These are phyloP conservation scores for Berberis thunbergii DNA, from an alignment of 164 flowering plant genomes.

Conservation along the genomic window DNA sequence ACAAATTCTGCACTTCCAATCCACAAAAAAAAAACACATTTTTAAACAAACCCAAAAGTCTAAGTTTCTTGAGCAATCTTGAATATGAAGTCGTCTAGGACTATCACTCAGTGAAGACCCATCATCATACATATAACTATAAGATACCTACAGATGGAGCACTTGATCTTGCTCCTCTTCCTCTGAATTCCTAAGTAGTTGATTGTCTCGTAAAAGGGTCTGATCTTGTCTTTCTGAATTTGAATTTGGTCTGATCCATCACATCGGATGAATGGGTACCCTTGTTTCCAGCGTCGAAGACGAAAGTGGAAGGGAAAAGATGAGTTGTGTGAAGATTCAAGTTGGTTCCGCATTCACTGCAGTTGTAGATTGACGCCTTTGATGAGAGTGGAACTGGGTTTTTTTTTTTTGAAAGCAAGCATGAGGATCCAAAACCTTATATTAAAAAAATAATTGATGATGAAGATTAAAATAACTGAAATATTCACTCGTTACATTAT, in stretches of 20 bases:
- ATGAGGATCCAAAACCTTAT: background rate
- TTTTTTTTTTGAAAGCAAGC: background rate
- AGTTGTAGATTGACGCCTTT: slow-evolving; percentile 64
- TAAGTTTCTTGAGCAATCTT: slow-evolving; percentile 20
- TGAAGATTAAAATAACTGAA: no score
- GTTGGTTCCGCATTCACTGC: slow-evolving; percentile 58
- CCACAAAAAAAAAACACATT: background rate
- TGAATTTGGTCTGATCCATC: slow-evolving; percentile 57
- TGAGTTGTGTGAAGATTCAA: slow-evolving; percentile 49
- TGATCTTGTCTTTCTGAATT: slow-evolving; percentile 75
- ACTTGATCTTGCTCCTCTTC: slow-evolving; percentile 66
- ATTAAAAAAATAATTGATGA: no score
- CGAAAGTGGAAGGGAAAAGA: slow-evolving; percentile 65
- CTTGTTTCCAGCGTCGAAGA: slow-evolving; percentile 98
- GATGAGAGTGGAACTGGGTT: background rate
- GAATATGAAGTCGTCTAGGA: slow-evolving; percentile 69
- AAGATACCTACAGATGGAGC: slow-evolving; percentile 50
- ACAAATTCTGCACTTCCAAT: no score
- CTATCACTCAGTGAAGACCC: slow-evolving; percentile 72
- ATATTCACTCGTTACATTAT: no score
- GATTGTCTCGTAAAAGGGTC: slow-evolving; percentile 83
- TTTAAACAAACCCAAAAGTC: background rate
- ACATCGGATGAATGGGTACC: slow-evolving; percentile 64
- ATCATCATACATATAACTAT: slow-evolving; percentile 79
- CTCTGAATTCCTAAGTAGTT: slow-evolving; percentile 94